Evolutionary conservation across 768 basidiomycete genomes (phyloP).

Genomic region (Leccinum aurantiacum): DNA sequence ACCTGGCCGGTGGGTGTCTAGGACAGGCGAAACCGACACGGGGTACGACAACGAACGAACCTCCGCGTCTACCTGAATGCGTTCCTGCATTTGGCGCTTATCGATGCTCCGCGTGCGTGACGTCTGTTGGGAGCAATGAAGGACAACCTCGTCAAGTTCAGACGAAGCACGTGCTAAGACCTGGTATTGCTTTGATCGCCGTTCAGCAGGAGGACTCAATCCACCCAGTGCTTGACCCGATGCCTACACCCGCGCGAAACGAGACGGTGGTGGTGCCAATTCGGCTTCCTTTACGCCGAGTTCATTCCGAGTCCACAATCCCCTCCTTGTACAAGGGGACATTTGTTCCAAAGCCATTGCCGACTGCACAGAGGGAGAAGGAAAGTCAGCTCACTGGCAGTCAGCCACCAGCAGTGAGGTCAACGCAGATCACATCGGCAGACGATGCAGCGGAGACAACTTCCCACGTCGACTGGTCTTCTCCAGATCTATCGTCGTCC

Average conservation of each 20-base stretch:
- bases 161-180: background rate
- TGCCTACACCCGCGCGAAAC: background rate
- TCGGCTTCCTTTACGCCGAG: background rate
- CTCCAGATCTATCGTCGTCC: conserved; percentile 3
- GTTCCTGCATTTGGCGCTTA: background rate
- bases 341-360: background rate
- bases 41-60: background rate
- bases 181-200: background rate
- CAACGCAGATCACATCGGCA: background rate
- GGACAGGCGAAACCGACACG: background rate
- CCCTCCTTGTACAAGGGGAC: background rate
- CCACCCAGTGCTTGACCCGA: background rate
- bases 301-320: background rate
- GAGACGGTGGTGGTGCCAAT: background rate
- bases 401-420: background rate
- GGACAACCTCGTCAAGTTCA: background rate
- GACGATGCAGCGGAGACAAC: background rate
- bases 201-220: background rate
- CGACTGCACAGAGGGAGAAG: background rate
- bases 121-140: background rate
- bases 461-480: background rate
- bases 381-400: background rate
- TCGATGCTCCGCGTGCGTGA: background rate
- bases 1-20: background rate
- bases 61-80: background rate